Evolutionary conservation across 768 basidiomycete species (phyloP).

Genomic region (Lactifluus subvellereus): DNA sequence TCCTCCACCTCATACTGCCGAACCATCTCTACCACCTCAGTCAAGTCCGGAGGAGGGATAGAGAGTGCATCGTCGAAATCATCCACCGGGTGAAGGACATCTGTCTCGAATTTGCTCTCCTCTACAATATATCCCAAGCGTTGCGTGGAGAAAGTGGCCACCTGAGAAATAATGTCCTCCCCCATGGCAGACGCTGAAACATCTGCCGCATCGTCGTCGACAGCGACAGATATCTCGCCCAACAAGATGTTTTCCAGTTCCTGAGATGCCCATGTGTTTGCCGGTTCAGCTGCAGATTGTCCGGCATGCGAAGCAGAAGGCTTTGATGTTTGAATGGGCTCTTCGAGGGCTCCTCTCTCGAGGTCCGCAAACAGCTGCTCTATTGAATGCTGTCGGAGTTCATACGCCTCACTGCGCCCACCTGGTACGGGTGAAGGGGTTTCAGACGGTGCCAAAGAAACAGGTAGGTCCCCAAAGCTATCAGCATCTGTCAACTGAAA

Average conservation of each 20-base stretch:
- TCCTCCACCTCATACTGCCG: slow-evolving; percentile 17
- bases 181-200: not conserved
- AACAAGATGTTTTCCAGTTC: slow-evolving; percentile 15
- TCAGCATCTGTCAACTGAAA: slow-evolving; percentile 19
- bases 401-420: not conserved
- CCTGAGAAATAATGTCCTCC: not conserved
- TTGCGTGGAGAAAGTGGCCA: not conserved
- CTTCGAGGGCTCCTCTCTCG: slow-evolving; percentile 1
- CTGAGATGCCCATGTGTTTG: slow-evolving; percentile 12
- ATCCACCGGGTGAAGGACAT: not conserved
- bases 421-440: slow-evolving; percentile 6
- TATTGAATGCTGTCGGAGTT: slow-evolving; percentile 1
- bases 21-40: not conserved
- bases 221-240: not conserved
- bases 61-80: slow-evolving; percentile 11
- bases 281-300: not conserved
- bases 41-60: slow-evolving; percentile 10
- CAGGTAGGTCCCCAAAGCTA: slow-evolving; percentile 23
- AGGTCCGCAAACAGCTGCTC: slow-evolving; percentile 17
- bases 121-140: slow-evolving; percentile 16
- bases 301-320: not conserved
- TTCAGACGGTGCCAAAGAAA: slow-evolving; percentile 18
- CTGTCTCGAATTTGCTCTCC: not conserved
- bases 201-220: not conserved
- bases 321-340: not conserved